Base-by-base conservation (phyloP, 1,284 basidiomycete genomes). In the Moniliophthora roreri region DNA sequence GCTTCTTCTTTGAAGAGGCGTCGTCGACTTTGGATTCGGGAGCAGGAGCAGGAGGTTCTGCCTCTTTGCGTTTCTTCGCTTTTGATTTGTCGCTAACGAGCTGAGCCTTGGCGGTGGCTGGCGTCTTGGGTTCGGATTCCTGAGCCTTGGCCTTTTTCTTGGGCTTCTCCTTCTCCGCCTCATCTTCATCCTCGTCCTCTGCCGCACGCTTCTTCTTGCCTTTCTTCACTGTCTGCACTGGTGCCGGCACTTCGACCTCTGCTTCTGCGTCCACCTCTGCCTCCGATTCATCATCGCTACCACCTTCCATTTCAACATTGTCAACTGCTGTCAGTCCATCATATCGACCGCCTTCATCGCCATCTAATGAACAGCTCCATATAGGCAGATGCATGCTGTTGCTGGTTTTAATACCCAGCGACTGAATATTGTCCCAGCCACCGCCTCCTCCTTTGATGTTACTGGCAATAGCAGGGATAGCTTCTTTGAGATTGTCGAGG, bases 401-500 rank as follows among this genome's bases (percentile, higher is more conserved):
- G 59, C 85, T 91, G 2, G 94, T 97, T 75, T 99, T 99, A 75
- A 99, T 85, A 60, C 95, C 83, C 24, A 99, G 70, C 56, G 84
- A 88, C 63, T 97, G 93, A 46, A 99, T 77, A 66, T 98, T 98
- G 52, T 90, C 86, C 95, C 95, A 98, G 20, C 85, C 55, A 16
- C 24, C 44, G 8, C 13, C 15, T n/a, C 39, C 89, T 46, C 86
- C 91, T 58, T 84, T 81, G 59, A 98, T 81, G 49, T 80, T 77
- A 55, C 77, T 71, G 35, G 88, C 80, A 54, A 96, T 75, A n/a
- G 80, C 80, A 2, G 96, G 95, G 1, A 98, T 73, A 1, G 91
- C 89, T 7, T 79, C 78, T 61, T 86, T 74, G 21, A 98, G 73
- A 73, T 99, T 98, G 10, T 82, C 85, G 35, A 91, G 69, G 7